phyloP scores from a whole-genome alignment of 2,329 filamentous ascomycete genomes.

The Alternaria angustiovoidea region DNA sequence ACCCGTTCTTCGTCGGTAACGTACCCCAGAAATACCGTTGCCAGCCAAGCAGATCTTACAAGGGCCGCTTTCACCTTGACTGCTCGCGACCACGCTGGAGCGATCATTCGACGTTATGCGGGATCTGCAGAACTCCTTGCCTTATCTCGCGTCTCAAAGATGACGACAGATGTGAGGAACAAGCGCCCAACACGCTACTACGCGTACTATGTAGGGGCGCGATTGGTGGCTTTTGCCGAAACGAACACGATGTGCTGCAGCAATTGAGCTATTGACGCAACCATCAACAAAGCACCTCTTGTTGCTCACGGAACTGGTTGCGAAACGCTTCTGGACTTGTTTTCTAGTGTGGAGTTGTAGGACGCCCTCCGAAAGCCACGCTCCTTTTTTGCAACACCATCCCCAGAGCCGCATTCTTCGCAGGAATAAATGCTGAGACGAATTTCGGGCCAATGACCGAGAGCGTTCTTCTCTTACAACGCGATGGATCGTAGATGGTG shows the following conservation, averaged over 20 bases:
- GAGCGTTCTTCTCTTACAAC: conserved; percentile 20
- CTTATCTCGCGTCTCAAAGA: conserved; percentile 34
- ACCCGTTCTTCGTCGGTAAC: conserved; percentile 30
- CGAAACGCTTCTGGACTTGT: conserved; percentile 3
- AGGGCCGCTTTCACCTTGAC: conserved; percentile 24
- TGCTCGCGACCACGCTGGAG: conserved; percentile 26
- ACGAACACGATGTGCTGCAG: conserved; percentile 9
- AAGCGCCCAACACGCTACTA: conserved; percentile 12
- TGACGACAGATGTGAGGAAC: conserved; percentile 31
- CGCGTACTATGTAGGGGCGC: conserved; percentile 22
- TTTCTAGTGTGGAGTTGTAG: neutral
- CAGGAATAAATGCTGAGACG: conserved; percentile 37
- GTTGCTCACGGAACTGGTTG: conserved; percentile 4
- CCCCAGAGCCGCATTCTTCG: conserved; percentile 4
- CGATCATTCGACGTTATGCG: conserved; percentile 39
- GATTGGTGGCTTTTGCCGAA: conserved; percentile 9
- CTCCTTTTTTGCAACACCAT: conserved; percentile 11
- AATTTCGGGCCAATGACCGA: conserved; percentile 31
- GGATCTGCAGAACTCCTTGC: conserved; percentile 41
- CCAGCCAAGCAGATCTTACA: conserved; percentile 30
- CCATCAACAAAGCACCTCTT: conserved; percentile 4
- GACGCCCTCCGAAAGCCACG: conserved; percentile 3
- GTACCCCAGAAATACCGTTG: conserved; percentile 41
- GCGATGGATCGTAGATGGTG: conserved; percentile 24
- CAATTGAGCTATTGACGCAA: neutral